Conservation (phyloP, 176 grass and related monocot species). For the Avena eriantha region DNA sequence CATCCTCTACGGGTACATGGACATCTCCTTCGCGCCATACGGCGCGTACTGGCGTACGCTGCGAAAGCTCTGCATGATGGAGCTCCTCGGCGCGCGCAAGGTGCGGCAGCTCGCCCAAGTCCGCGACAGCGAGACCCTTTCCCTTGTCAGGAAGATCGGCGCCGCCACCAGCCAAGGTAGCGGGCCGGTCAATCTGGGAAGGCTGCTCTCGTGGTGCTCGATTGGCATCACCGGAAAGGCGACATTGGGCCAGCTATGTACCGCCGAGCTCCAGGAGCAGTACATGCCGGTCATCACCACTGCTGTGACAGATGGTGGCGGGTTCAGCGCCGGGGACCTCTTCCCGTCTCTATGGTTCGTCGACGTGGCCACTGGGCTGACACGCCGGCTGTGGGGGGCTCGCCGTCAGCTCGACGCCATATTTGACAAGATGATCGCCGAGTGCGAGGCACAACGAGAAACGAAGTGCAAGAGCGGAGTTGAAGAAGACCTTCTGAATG, state of each 20-base stretch:
- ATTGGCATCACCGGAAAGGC: neutral
- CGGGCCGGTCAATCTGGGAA: conserved; percentile 22
- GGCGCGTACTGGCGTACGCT: too few species aligned
- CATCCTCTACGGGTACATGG: too few species aligned
- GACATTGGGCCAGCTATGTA: neutral
- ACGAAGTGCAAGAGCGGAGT: too few species aligned
- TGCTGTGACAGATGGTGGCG: neutral
- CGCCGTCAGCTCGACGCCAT: neutral
- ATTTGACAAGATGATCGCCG: neutral
- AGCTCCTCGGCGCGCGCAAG: too few species aligned
- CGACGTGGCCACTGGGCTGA: neutral
- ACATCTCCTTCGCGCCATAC: too few species aligned
- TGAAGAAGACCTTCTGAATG: too few species aligned
- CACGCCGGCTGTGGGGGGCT: neutral
- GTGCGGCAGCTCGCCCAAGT: conserved; percentile 9
- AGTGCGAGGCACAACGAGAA: neutral
- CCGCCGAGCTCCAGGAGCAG: neutral
- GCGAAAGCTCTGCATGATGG: too few species aligned
- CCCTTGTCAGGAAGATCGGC: neutral
- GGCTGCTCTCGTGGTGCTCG: neutral
- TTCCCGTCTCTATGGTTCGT: neutral
- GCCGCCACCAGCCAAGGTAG: neutral
- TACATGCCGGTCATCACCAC: neutral
- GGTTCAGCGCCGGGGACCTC: neutral
- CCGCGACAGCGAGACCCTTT: conserved; percentile 11